phyloP scores from a whole-genome alignment of 306 rosid genomes.

The Vigna reflexopilosa region DNA sequence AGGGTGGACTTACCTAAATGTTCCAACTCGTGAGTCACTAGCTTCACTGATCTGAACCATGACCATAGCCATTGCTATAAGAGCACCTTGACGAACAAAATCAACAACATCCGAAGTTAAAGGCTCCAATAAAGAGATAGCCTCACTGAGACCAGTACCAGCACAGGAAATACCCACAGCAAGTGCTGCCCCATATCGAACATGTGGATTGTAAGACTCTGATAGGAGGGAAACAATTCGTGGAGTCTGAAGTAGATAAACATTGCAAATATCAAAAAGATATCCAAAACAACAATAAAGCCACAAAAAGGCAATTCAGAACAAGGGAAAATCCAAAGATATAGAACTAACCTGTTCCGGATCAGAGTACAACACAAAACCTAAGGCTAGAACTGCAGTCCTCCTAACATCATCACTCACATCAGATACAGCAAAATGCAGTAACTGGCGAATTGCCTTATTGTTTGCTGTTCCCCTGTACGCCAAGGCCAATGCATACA shows the following conservation, averaged over 20 bases:
- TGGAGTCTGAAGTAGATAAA: constrained; percentile 75
- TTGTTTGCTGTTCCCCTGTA: constrained; percentile 96
- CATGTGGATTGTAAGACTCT: constrained; percentile 97
- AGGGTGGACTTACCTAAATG: constrained; percentile 68
- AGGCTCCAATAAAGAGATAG: constrained; percentile 96
- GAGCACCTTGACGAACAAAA: constrained; percentile 98
- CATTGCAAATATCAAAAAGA: constrained; percentile 27
- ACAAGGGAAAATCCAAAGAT: constrained; percentile 21
- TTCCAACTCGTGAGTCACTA: constrained; percentile 95
- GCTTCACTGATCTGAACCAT: constrained; percentile 98
- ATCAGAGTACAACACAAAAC: constrained; percentile 96
- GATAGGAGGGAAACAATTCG: constrained; percentile 93
- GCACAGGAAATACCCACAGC: constrained; percentile 99
- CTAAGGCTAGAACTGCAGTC: constrained; percentile 98
- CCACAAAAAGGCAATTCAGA: constrained; percentile 19
- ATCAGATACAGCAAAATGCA: constrained; percentile 98
- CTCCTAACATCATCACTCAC: constrained; percentile 99
- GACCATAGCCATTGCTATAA: constrained; percentile 99
- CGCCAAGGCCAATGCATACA: constrained; percentile 98
- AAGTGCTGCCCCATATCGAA: constrained; percentile 98
- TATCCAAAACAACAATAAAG: constrained; percentile 24
- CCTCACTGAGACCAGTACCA: constrained; percentile 97
- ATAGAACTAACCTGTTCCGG: constrained; percentile 89
- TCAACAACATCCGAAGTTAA: constrained; percentile 97
- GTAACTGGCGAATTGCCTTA: constrained; percentile 93